Evolutionary conservation across 352 stramenopile genomes (phyloP), one percentile per base, ranked within the genome.

Genomic region (Phytophthora idaei): DNA sequence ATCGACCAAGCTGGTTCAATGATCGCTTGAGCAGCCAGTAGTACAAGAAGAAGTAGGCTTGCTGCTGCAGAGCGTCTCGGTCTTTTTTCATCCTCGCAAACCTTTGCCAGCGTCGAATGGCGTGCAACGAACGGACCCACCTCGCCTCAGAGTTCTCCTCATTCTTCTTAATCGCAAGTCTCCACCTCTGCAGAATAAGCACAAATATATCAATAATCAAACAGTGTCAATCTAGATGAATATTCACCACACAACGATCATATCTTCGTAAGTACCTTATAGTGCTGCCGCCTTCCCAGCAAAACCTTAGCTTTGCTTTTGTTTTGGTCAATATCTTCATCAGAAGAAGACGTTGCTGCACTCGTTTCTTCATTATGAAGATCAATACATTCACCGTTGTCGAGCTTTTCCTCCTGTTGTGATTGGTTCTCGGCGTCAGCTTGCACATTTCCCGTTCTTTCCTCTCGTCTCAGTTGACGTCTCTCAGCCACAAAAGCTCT

Each of bases 1-100:
- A 47, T 42, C 41, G 53, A 21, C 47, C 17, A 21, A 78, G 61
- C 27, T 52, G 52, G 9, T 12, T 57, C 21, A 78, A 29, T 1
- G 71, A 76, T 1, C 54, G 39, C 37, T 78, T 78, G 9, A 76
- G 47, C 15, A 78, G 31, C 46, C 62, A 74, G 14, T 76, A 78
- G 15, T 78, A 78, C 14, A 78, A 63, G 31, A 78, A 76, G 34
- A 75, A 78, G 17, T 73, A 73, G 10, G 71, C 61, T 11, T 62
- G 71, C 14, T 73, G 71, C 12, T 64, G 47, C 14, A 70, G 41
- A 1, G 52, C 21, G 11, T 41, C 25, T 9, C 39, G 47, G 28
- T 73, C 45, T 17, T 70, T 75, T 56, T 54, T 65, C 51, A 42
- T 11, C 21, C 36, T 56, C 36, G 55, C 41, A 61, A 66, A 69